Conservation (phyloP, 768 basidiomycete species). For the Tricholoma terreum region DNA sequence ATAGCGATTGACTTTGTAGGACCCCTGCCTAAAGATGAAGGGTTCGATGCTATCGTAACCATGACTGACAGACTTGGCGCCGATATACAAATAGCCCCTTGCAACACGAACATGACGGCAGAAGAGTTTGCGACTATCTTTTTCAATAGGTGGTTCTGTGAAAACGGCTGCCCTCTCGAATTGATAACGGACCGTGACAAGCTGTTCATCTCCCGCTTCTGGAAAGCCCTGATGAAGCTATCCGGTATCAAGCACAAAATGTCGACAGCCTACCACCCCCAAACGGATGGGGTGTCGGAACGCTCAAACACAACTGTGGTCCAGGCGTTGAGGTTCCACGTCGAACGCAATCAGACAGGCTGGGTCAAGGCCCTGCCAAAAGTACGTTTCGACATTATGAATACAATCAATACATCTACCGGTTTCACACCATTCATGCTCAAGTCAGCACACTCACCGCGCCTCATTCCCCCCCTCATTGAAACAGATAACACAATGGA, state of each 20-base stretch:
- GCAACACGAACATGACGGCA: constrained; percentile 9
- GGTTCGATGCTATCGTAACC: constrained; percentile 21
- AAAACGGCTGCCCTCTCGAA: constrained; percentile 29
- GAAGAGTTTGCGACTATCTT: constrained; percentile 18
- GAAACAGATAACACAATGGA: neutral
- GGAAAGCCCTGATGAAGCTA: neutral
- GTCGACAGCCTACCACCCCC: constrained; percentile 27
- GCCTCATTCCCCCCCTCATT: constrained; percentile 16
- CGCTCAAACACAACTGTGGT: constrained; percentile 23
- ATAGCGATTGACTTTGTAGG: constrained; percentile 31
- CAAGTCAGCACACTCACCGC: constrained; percentile 15
- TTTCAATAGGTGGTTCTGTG: constrained; percentile 25
- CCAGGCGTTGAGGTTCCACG: constrained; percentile 18
- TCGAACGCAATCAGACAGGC: constrained; percentile 20
- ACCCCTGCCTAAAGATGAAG: constrained; percentile 25
- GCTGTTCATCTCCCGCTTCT: constrained; percentile 23
- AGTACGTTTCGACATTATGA: constrained; percentile 25
- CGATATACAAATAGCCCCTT: constrained; percentile 10
- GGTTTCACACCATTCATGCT: too few species aligned
- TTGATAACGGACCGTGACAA: constrained; percentile 14
- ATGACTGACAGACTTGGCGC: constrained; percentile 16
- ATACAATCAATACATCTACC: neutral
- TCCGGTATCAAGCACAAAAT: constrained; percentile 6
- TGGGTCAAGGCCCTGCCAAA: constrained; percentile 16
- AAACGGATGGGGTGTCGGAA: constrained; percentile 29